Evolutionary conservation across 129 eudicot species (phyloP).

Genomic region (Escallonia herrerae): DNA sequence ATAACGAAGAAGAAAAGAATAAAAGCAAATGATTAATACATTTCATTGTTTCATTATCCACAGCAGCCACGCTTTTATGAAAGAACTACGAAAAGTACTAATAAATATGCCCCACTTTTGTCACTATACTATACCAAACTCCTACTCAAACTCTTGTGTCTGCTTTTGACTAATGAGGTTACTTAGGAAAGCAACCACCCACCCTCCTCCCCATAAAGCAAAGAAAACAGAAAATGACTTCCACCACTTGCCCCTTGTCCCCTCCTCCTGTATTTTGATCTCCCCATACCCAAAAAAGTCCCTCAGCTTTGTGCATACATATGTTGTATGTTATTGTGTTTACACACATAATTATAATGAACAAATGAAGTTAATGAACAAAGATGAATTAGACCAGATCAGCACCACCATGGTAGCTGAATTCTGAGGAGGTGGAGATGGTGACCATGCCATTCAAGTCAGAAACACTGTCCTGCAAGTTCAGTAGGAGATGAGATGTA

Average conservation of each 20-base stretch:
- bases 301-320: too few species aligned
- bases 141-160: conserved; percentile 48
- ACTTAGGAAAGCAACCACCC: conserved; percentile 41
- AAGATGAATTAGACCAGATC: conserved; percentile 32
- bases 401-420: conserved; percentile 36
- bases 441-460: conserved; percentile 67
- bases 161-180: conserved; percentile 32
- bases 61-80: not conserved
- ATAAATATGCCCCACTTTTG: conserved; percentile 2
- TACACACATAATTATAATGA: not conserved
- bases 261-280: too few species aligned
- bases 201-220: conserved; percentile 9
- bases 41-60: conserved; percentile 4
- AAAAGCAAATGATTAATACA: not conserved
- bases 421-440: conserved; percentile 67
- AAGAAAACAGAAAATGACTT: conserved; percentile 23
- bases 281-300: too few species aligned
- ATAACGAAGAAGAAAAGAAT: not conserved
- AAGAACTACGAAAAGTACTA: not conserved
- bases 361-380: not conserved
- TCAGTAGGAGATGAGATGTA: conserved; percentile 64
- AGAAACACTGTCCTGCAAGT: conserved; percentile 83
- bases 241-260: conserved; percentile 9
- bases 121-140: conserved; percentile 39
- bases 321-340: too few species aligned